These are phyloP conservation scores for Lipomyces yamanashiensis DNA, from an alignment of 805 yeast genomes.

Conservation along the genomic window DNA sequence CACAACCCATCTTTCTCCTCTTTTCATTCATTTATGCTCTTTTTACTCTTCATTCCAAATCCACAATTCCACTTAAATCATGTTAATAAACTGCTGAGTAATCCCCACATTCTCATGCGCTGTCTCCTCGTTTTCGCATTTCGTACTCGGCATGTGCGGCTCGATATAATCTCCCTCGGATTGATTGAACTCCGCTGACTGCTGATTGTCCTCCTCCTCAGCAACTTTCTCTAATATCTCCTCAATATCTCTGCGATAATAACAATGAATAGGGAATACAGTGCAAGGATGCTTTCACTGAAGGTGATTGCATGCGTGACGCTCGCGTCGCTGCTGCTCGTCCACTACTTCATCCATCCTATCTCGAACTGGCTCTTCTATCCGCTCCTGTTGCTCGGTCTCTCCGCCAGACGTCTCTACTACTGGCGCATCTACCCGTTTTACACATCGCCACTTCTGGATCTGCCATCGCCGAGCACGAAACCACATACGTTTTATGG, in stretches of 20 bases:
- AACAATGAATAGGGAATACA: neutral
- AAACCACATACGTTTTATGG: conserved; percentile 24
- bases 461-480: conserved; percentile 13
- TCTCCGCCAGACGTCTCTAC: conserved; percentile 12
- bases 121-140: no score
- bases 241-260: no score
- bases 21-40: no score
- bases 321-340: conserved; percentile 1
- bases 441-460: conserved; percentile 22
- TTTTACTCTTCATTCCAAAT: no score
- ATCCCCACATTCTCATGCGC: no score
- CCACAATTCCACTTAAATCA: no score
- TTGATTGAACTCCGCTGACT: no score
- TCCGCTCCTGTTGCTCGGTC: conserved; percentile 7
- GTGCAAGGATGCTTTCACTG: neutral
- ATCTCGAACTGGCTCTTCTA: conserved; percentile 6
- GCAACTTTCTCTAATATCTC: neutral
- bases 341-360: conserved; percentile 1
- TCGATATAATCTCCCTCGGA: no score
- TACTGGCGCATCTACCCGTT: conserved; percentile 26
- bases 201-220: neutral
- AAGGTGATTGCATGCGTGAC: neutral
- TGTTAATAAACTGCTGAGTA: no score
- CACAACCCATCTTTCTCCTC: no score
- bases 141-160: no score